Conservation (phyloP, 495 filamentous ascomycete genomes). For the Tuber umbilicatum region DNA sequence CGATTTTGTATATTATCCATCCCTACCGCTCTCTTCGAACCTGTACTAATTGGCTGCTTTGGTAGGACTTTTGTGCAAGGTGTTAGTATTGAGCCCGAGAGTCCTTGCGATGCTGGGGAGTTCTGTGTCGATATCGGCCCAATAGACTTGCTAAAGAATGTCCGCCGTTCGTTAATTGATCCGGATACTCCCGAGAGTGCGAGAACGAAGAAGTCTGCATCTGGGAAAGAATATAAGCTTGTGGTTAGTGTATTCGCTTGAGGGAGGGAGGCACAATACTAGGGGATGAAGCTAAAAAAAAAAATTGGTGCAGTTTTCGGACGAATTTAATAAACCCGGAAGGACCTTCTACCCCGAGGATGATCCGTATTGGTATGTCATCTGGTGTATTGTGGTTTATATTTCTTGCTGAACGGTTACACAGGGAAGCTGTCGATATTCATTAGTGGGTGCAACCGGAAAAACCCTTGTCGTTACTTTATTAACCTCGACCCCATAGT, state of each 20-base stretch:
- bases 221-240: conserved; percentile 58
- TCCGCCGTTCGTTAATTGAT: conserved; percentile 59
- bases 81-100: not conserved
- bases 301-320: conserved; percentile 58
- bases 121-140: conserved; percentile 56
- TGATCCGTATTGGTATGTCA: conserved; percentile 56
- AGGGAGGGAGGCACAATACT: conserved; percentile 2
- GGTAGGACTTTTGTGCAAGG: conserved; percentile 54
- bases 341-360: conserved; percentile 69
- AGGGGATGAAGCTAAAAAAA: conserved; percentile 6
- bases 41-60: not conserved
- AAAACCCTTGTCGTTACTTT: not conserved
- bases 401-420: conserved; percentile 26
- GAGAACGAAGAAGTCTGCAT: conserved; percentile 51
- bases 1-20: conserved; percentile 55
- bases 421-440: conserved; percentile 57
- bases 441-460: conserved; percentile 52
- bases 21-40: conserved; percentile 6
- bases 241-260: conserved; percentile 49
- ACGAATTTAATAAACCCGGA: conserved; percentile 66
- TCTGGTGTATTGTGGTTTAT: conserved; percentile 3
- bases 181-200: conserved; percentile 62
- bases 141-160: conserved; percentile 55
- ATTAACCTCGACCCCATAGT: conserved; percentile 24
- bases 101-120: conserved; percentile 7